These are phyloP conservation scores for Populus alba DNA, from an alignment of 345 rosid species.

Conservation along the genomic window DNA sequence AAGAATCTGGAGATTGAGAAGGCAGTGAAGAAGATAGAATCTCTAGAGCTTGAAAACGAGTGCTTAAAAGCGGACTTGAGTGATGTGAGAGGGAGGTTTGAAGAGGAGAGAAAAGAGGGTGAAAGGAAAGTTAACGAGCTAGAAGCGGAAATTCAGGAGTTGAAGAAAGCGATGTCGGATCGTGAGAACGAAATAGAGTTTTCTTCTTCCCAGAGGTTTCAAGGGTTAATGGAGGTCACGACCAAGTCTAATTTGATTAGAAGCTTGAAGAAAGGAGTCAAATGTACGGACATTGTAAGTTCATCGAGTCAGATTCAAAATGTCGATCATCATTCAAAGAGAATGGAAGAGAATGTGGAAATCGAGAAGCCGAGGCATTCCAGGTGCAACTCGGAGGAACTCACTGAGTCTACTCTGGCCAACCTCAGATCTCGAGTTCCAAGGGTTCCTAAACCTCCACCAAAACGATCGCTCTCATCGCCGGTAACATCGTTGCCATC, in stretches of 20 bases:
- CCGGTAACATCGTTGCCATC: constrained; percentile 21
- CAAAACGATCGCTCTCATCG: constrained; percentile 45
- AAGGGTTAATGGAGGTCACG: constrained; percentile 55
- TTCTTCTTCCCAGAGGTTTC: constrained; percentile 72
- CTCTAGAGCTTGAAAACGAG: constrained; percentile 48
- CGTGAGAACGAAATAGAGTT: constrained; percentile 45
- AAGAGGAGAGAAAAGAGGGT: constrained; percentile 34
- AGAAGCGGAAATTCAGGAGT: constrained; percentile 50
- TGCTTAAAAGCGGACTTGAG: constrained; percentile 34
- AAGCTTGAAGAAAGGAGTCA: constrained; percentile 43
- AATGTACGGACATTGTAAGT: constrained; percentile 22
- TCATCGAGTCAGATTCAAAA: constrained; percentile 22
- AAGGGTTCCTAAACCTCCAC: constrained; percentile 91
- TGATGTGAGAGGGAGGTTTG: constrained; percentile 23
- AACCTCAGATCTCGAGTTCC: constrained; percentile 68
- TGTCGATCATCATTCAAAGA: constrained; percentile 29
- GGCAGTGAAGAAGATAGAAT: constrained; percentile 32
- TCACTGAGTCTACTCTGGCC: constrained; percentile 52
- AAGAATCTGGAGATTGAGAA: constrained; percentile 44
- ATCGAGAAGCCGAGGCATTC: constrained; percentile 49
- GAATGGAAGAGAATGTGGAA: constrained; percentile 45
- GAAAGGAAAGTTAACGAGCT: constrained; percentile 43
- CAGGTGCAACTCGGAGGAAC: constrained; percentile 64
- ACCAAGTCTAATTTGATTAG: constrained; percentile 49
- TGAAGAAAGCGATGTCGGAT: constrained; percentile 43